A percentile compares a stretch with the other conserved stretches of the same genome.
Conservation (phyloP, 441 rosid species). For the Pelargonium citronellum region DNA sequence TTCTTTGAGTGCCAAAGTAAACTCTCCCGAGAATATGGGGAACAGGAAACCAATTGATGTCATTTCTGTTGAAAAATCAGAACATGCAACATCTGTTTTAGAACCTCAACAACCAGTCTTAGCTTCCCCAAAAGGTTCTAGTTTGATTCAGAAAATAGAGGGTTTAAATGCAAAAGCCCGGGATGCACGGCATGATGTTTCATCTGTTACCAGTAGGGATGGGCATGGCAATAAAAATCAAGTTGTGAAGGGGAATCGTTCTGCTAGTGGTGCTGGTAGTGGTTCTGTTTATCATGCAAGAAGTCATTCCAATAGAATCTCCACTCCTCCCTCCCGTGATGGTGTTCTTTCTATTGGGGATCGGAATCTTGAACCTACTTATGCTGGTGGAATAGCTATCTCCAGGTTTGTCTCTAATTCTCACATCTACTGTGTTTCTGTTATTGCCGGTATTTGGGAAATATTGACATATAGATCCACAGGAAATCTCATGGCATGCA, state of each 20-base stretch:
- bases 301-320: constrained; percentile 28
- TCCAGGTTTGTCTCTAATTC: constrained; percentile 51
- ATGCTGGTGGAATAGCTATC: constrained; percentile 32
- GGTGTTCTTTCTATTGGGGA: constrained; percentile 36
- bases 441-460: constrained; percentile 25
- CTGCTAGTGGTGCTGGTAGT: constrained; percentile 34
- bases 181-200: constrained; percentile 14
- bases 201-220: constrained; percentile 14
- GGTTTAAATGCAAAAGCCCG: constrained; percentile 39
- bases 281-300: constrained; percentile 31
- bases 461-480: constrained; percentile 25
- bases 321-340: constrained; percentile 19
- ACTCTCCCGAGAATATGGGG: constrained; percentile 30
- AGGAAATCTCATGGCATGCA: constrained; percentile 20
- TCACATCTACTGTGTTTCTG: constrained; percentile 20
- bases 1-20: constrained; percentile 26
- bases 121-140: constrained; percentile 43
- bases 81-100: constrained; percentile 23
- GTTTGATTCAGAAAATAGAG: constrained; percentile 81
- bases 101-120: constrained; percentile 24
- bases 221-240: constrained; percentile 14
- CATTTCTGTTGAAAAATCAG: constrained; percentile 28
- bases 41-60: constrained; percentile 34
- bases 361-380: constrained; percentile 33
- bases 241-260: constrained; percentile 26